Percentiles rank a stretch among this genome's conserved stretches.
Conservation (phyloP, 2,329 filamentous ascomycete genomes). For the Neoascochyta sp. region DNA sequence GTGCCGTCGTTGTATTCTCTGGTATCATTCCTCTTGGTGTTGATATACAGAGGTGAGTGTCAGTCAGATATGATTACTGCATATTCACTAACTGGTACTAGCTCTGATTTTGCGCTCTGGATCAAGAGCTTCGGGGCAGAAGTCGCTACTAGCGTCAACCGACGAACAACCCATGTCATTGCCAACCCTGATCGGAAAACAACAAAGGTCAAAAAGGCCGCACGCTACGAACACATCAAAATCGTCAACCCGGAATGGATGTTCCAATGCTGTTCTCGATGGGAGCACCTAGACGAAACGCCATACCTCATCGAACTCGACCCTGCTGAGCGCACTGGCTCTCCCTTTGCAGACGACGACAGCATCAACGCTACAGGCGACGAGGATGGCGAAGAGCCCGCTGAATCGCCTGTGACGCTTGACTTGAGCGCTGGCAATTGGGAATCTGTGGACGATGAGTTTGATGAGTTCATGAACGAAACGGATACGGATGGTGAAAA, state of each 20-base stretch:
- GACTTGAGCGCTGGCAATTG: conserved; percentile 37
- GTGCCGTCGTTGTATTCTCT: conserved; percentile 78
- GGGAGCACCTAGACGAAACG: conserved; percentile 73
- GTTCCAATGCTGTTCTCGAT: conserved; percentile 75
- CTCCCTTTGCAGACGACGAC: conserved; percentile 40
- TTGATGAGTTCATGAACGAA: conserved; percentile 67
- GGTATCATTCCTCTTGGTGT: conserved; percentile 82
- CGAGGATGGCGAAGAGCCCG: conserved; percentile 32
- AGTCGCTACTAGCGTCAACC: conserved; percentile 56
- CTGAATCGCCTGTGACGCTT: conserved; percentile 21
- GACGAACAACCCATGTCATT: conserved; percentile 64
- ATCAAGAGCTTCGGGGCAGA: conserved; percentile 79
- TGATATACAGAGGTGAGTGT: conserved; percentile 60
- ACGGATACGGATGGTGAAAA: conserved; percentile 34
- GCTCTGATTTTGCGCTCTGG: conserved; percentile 82
- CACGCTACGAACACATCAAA: conserved; percentile 73
- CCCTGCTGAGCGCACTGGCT: conserved; percentile 54
- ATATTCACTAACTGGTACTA: conserved; percentile 21
- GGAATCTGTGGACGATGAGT: conserved; percentile 61
- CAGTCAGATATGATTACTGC: no score
- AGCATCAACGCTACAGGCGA: conserved; percentile 41
- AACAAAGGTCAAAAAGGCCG: conserved; percentile 84
- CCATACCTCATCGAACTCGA: conserved; percentile 77
- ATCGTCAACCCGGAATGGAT: conserved; percentile 94
- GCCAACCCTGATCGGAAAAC: conserved; percentile 71